A percentile compares a stretch with the other conserved stretches of the same genome.
Evolutionary conservation across 1,284 basidiomycete genomes (phyloP).

Genomic region (Ustilago trichophora): DNA sequence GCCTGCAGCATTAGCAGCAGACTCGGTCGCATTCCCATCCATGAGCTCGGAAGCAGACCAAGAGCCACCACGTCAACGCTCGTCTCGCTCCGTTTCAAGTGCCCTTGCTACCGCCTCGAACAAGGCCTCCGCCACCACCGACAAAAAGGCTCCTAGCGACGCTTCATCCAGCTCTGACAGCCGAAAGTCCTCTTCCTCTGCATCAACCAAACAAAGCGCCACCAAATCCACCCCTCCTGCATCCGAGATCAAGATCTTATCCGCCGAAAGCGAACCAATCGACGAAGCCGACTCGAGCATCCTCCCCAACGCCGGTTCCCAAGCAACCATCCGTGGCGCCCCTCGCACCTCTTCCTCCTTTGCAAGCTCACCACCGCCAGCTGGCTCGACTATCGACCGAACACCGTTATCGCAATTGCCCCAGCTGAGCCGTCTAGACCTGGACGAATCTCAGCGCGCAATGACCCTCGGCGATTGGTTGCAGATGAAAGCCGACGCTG

Average conservation of each 20-base stretch:
- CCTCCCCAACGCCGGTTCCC: slow-evolving; percentile 14
- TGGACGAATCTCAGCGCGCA: slow-evolving; percentile 18
- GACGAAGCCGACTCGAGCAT: slow-evolving; percentile 2
- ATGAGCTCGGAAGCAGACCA: slow-evolving; percentile 28
- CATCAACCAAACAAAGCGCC: slow-evolving; percentile 6
- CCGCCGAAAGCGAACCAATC: background rate
- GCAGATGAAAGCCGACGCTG: slow-evolving; percentile 30
- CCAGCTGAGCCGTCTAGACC: slow-evolving; percentile 11
- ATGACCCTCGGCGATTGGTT: slow-evolving; percentile 52
- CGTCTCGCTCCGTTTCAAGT: slow-evolving; percentile 13
- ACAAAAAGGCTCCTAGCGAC: slow-evolving; percentile 2
- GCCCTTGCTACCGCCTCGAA: slow-evolving; percentile 1
- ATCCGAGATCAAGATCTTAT: slow-evolving; percentile 3
- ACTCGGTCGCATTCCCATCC: slow-evolving; percentile 15
- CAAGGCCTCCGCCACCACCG: background rate
- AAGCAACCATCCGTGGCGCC: slow-evolving; percentile 35
- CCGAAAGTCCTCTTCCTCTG: no score
- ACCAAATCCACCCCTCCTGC: slow-evolving; percentile 2
- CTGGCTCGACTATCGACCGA: slow-evolving; percentile 2
- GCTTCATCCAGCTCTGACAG: background rate
- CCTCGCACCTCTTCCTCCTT: slow-evolving; percentile 6
- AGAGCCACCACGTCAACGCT: slow-evolving; percentile 4
- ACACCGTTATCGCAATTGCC: slow-evolving; percentile 15
- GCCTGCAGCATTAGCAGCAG: background rate
- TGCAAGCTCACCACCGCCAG: background rate